Percentiles rank a stretch among this genome's conserved stretches.
Conservation (phyloP, 371 early-diverging fungal genomes). For the Mucor indicus region DNA sequence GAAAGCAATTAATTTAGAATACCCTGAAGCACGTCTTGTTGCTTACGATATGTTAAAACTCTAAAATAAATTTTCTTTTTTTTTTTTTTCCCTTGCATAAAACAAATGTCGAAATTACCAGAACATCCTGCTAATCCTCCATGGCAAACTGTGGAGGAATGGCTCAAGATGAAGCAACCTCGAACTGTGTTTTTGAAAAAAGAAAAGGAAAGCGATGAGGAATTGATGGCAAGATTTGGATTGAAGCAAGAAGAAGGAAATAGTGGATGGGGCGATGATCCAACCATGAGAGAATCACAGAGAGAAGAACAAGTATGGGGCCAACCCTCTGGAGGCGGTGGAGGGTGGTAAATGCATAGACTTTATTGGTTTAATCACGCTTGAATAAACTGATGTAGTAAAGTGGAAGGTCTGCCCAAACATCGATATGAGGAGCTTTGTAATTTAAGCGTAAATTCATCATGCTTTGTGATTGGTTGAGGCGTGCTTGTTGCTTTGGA, state of each 20-base stretch:
- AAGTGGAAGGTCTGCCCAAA: too few relatives aligned
- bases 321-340: not conserved
- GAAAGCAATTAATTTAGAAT: not conserved
- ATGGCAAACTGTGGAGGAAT: slow-evolving; percentile 20
- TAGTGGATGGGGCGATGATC: slow-evolving; percentile 22
- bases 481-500: too few relatives aligned
- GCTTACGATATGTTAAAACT: not conserved
- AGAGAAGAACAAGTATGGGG: too few relatives aligned
- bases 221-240: slow-evolving; percentile 13
- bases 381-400: too few relatives aligned
- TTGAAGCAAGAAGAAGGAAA: slow-evolving; percentile 5
- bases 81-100: too few relatives aligned
- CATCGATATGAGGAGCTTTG: too few relatives aligned
- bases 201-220: slow-evolving; percentile 6
- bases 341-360: slow-evolving; percentile 7
- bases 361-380: too few relatives aligned
- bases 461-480: too few relatives aligned
- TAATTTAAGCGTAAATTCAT: too few relatives aligned
- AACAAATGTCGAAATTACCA: slow-evolving; percentile 6
- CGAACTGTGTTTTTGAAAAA: not conserved
- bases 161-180: slow-evolving; percentile 15
- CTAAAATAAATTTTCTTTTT: too few relatives aligned
- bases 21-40: not conserved
- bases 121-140: slow-evolving; percentile 22
- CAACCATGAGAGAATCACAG: not conserved